Base-by-base conservation (phyloP, 139 green algal genomes). In the Ostreobium quekettii region DNA sequence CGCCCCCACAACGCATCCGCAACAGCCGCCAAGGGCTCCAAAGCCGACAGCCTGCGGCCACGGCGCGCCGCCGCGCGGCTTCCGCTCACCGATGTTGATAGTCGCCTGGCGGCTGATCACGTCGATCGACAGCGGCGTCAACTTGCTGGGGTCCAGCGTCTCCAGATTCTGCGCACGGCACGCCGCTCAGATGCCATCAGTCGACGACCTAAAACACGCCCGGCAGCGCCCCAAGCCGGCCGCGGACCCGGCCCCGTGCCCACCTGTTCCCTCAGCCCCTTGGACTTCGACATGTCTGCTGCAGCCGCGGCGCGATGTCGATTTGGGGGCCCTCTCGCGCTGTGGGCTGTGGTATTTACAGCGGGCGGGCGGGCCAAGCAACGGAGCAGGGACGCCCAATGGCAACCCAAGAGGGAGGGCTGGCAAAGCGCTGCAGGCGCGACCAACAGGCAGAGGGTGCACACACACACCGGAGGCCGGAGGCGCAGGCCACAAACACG, bases 41-140 rank as follows among this genome's bases (percentile, higher is more conserved):
- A n/a, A n/a, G n/a, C n/a, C n/a, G n/a, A n/a, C n/a, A n/a, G n/a
- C n/a, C n/a, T n/a, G n/a, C n/a, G n/a, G n/a, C n/a, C n/a, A n/a
- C n/a, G n/a, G n/a, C n/a, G n/a, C n/a, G n/a, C n/a, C n/a, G n/a
- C n/a, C n/a, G n/a, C n/a, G n/a, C n/a, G n/a, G n/a, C n/a, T n/a
- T n/a, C n/a, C n/a, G n/a, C 87, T 31, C 75, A 96, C 93, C 94
- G 60, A 99, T 97, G 80, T 99, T 99, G 80, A 99, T 99, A 6
- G 95, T 99, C 11, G 95, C 95, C 74, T 99, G 95, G 39, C 95
- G 80, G 30, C 81, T 93, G 73, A 99, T 99, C 65, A 99, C 93
- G 70, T 99, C 94, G 4, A 93, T 93, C 0, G 90, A 93, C 49
- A 99, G 78, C 3, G 95, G 95, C 28, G 85, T 97, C 22, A 99